phyloP scores from a whole-genome alignment of 495 filamentous ascomycete genomes.

The Talaromyces liani region DNA sequence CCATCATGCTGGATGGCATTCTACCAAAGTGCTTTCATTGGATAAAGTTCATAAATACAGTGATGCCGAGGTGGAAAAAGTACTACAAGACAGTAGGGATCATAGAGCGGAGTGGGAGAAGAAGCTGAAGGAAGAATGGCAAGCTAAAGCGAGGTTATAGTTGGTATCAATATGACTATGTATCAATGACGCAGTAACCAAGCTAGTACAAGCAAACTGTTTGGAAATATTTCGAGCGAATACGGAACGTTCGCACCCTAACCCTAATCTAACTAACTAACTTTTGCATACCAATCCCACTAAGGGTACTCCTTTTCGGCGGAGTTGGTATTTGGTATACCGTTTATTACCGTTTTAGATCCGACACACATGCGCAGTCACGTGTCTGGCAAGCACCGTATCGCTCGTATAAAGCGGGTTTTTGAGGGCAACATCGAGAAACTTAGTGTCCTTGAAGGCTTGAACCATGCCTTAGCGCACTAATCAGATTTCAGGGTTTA shows the following conservation, averaged over 20 bases:
- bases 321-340: too few relatives aligned
- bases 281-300: too few relatives aligned
- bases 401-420: slow-evolving; percentile 3
- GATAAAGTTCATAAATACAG: slow-evolving; percentile 37
- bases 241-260: too few relatives aligned
- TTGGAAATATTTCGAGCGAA: too few relatives aligned
- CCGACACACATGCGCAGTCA: background rate
- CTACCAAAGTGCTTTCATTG: slow-evolving; percentile 45
- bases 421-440: background rate
- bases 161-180: background rate
- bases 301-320: too few relatives aligned
- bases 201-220: too few relatives aligned
- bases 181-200: too few relatives aligned
- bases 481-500: background rate
- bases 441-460: background rate
- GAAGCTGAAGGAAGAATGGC: slow-evolving; percentile 31
- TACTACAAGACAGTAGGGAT: slow-evolving; percentile 41
- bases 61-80: slow-evolving; percentile 44
- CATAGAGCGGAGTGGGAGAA: slow-evolving; percentile 38
- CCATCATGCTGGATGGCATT: slow-evolving; percentile 44
- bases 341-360: too few relatives aligned
- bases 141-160: slow-evolving; percentile 40
- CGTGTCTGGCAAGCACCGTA: background rate
- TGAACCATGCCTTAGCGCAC: background rate
- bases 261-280: too few relatives aligned